Evolutionary conservation across 1,284 basidiomycete species (phyloP), one percentile per base, ranked within the genome.

Genomic region (Kalmanozyma brasiliensis): DNA sequence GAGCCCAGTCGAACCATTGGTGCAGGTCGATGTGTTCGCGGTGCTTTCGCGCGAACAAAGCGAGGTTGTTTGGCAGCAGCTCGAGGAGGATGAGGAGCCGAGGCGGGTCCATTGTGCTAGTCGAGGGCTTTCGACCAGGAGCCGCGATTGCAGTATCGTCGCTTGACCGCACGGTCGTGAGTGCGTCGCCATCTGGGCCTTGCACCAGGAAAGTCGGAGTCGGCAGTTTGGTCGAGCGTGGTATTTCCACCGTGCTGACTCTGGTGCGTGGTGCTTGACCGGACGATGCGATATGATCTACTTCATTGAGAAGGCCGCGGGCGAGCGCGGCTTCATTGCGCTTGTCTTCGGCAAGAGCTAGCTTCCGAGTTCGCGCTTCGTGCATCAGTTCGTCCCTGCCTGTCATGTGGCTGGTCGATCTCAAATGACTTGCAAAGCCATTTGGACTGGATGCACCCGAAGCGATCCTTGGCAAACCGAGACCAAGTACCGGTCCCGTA

Each of bases 41-140:
- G 38, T 77, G 56, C 22, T 48, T 53, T 16, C 61, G 33, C 2
- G 73, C 56, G 43, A 61, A 80, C 11, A 65, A 48, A 3, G 62
- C 70, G 8, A 82, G 62, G 10, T 69, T 68, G 42, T 67, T 58
- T 13, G 80, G 79, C 0, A 82, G 51, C 14, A 81, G 65, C 46
- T 82, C 80, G 29, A 82, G 64, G 8, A 82, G 52, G 35, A 82
- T 78, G 8, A 82, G 65, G 9, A 82, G 59, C 2, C 78, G 74
- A 1, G 79, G 79, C 8, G 75, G 65, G 40, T 78, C 68, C 4
- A 46, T 35, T 8, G 23, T 8, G 22, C 24, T 34, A 33, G 8
- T 38, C 7, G 47, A 16, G 3, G 44, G 29, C 10, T 37, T 8
- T 22, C 41, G n/a, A n/a, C n/a, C n/a, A n/a, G n/a, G n/a, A n/a